Percentiles rank a stretch among this genome's conserved stretches.
Conservation (phyloP, 2,329 filamentous ascomycete species). For the Aspergillus nomiae region DNA sequence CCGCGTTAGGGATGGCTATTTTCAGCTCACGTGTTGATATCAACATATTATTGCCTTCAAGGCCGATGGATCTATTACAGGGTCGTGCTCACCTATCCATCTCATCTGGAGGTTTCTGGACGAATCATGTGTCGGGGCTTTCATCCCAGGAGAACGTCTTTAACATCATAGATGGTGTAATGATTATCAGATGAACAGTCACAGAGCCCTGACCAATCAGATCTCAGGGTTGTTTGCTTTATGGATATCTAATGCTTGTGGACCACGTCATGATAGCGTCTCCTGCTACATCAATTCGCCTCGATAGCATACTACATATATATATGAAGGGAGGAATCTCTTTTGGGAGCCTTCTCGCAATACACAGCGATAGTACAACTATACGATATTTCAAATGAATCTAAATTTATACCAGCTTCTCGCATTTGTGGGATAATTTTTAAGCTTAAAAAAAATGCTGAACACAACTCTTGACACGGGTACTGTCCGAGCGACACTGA, state of each 20-base stretch:
- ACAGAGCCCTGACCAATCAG: background rate
- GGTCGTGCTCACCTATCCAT: background rate
- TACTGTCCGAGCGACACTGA: constrained; percentile 5
- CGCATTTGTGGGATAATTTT: background rate
- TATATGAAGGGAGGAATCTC: background rate
- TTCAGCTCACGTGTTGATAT: background rate
- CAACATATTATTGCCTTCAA: background rate
- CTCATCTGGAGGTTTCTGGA: background rate
- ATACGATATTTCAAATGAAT: background rate
- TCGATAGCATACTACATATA: background rate
- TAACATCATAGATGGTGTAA: constrained; percentile 9
- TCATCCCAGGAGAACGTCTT: background rate
- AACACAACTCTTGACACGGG: constrained; percentile 8
- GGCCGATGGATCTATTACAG: background rate
- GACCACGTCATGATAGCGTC: constrained; percentile 1
- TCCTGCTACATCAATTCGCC: background rate
- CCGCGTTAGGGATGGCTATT: background rate
- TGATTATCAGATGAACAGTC: constrained; percentile 1
- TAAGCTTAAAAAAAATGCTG: constrained; percentile 1
- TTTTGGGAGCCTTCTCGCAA: background rate
- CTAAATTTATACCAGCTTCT: background rate
- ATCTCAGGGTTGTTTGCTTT: background rate
- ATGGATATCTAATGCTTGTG: no score
- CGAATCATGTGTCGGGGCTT: background rate
- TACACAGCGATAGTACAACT: background rate